Percentiles rank a stretch among this genome's conserved stretches.
These are phyloP conservation scores for Neophaeococcomyces mojaviensis DNA, from an alignment of 2,329 filamentous ascomycete species.

Conservation along the genomic window DNA sequence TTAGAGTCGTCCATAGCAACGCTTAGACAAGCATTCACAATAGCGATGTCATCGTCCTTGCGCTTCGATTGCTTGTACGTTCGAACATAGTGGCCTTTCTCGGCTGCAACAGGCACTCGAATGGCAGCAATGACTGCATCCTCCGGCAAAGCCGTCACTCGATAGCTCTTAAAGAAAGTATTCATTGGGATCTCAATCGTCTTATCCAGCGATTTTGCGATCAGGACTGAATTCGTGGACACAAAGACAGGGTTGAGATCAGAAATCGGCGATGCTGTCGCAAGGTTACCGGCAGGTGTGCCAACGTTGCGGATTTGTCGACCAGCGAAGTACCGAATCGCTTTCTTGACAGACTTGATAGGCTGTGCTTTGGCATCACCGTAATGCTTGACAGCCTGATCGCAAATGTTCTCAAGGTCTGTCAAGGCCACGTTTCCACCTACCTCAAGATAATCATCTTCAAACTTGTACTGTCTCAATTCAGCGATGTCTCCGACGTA, in stretches of 20 bases:
- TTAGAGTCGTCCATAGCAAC: constrained; percentile 63
- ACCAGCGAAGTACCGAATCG: constrained; percentile 89
- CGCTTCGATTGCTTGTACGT: constrained; percentile 95
- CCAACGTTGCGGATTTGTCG: constrained; percentile 96
- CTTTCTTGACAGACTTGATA: constrained; percentile 85
- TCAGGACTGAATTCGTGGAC: constrained; percentile 70
- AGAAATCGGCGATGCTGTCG: constrained; percentile 90
- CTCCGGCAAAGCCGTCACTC: constrained; percentile 69
- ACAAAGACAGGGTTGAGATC: constrained; percentile 93
- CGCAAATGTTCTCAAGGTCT: constrained; percentile 78
- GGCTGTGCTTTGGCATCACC: constrained; percentile 65
- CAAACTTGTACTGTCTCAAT: constrained; percentile 70
- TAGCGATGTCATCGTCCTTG: constrained; percentile 97
- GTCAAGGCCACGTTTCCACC: constrained; percentile 90
- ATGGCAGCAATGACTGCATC: constrained; percentile 82
- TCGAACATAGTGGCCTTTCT: constrained; percentile 73
- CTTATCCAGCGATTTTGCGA: constrained; percentile 67
- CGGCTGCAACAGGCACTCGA: constrained; percentile 68
- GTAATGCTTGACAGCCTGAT: constrained; percentile 71
- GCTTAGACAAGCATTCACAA: constrained; percentile 80
- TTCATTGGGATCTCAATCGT: constrained; percentile 85
- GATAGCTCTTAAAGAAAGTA: constrained; percentile 86
- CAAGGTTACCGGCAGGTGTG: constrained; percentile 87
- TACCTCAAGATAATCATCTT: constrained; percentile 77
- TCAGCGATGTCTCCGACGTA: constrained; percentile 91